Conservation (phyloP, 2,329 filamentous ascomycete genomes). For the Talaromyces funiculosus region DNA sequence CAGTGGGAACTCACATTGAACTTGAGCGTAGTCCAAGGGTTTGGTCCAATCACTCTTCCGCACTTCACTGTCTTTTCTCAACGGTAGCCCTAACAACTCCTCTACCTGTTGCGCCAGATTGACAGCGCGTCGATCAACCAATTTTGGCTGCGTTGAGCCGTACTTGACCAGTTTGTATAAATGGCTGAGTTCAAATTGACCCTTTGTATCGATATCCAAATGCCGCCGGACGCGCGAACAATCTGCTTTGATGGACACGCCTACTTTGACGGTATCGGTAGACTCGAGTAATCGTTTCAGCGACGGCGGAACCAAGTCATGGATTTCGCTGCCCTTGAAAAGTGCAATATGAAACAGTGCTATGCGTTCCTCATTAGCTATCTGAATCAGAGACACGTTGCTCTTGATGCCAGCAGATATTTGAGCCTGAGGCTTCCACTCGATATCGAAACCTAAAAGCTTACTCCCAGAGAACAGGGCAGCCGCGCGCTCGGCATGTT, state of each 20-base stretch:
- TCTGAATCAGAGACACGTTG: conserved; percentile 75
- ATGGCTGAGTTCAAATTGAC: conserved; percentile 76
- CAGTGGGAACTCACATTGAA: conserved; percentile 51
- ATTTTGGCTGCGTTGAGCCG: conserved; percentile 47
- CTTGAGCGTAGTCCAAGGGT: conserved; percentile 58
- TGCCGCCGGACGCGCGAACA: conserved; percentile 62
- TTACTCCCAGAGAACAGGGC: conserved; percentile 62
- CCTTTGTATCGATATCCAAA: conserved; percentile 59
- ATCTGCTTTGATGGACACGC: conserved; percentile 69
- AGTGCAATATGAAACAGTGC: conserved; percentile 75
- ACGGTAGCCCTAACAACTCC: conserved; percentile 64
- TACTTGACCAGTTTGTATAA: conserved; percentile 72
- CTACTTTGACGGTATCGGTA: conserved; percentile 63
- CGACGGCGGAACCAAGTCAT: conserved; percentile 62
- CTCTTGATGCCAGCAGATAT: conserved; percentile 50
- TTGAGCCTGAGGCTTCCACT: conserved; percentile 62
- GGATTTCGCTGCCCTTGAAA: conserved; percentile 42
- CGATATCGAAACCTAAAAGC: conserved; percentile 81
- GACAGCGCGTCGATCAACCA: conserved; percentile 63
- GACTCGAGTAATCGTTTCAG: conserved; percentile 69
- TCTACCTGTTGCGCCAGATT: conserved; percentile 64
- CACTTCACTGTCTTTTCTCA: conserved; percentile 67
- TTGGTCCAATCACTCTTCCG: conserved; percentile 70
- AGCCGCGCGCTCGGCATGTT: conserved; percentile 61
- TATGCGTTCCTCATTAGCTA: conserved; percentile 71